Conservation (phyloP, 208 protist genomes). For the Porcisia hertigi region DNA sequence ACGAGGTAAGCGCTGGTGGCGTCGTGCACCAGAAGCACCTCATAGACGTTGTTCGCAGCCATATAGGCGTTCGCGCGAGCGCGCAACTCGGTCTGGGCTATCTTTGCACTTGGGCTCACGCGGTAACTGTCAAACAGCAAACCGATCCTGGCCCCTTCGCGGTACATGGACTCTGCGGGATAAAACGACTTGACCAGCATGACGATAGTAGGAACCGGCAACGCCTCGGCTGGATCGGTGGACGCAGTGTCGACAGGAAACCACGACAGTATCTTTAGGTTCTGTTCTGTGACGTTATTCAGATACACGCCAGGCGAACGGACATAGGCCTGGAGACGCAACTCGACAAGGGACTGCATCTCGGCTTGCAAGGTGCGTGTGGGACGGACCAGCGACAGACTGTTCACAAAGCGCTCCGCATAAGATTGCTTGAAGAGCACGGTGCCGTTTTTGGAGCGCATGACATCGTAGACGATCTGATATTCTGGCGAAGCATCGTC, state of each 20-base stretch:
- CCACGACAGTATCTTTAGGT: conserved; percentile 83
- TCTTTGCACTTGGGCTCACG: conserved; percentile 70
- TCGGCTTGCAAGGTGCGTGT: conserved; percentile 12
- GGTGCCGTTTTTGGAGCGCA: conserved; percentile 41
- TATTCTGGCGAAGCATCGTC: conserved; percentile 7
- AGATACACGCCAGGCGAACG: conserved; percentile 13
- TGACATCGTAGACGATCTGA: conserved; percentile 77
- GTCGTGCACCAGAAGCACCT: conserved; percentile 70
- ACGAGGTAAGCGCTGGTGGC: conserved; percentile 53
- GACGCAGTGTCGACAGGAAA: conserved; percentile 12
- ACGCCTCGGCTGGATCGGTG: neutral
- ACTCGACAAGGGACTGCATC: conserved; percentile 17
- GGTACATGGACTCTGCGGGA: conserved; percentile 67
- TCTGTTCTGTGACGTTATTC: conserved; percentile 33
- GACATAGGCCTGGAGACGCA: conserved; percentile 37
- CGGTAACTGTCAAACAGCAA: conserved; percentile 71
- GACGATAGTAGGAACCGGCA: conserved; percentile 34
- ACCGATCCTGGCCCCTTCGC: conserved; percentile 48
- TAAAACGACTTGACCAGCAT: conserved; percentile 73
- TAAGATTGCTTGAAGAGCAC: conserved; percentile 65
- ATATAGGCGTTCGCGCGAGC: conserved; percentile 48
- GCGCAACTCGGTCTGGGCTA: conserved; percentile 59
- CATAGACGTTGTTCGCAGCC: conserved; percentile 38
- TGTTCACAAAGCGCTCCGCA: conserved; percentile 49
- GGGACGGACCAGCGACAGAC: conserved; percentile 33